Percentiles rank a stretch among this genome's conserved stretches.
Conservation (phyloP, 345 rosid genomes). For the Hypericum perforatum region DNA sequence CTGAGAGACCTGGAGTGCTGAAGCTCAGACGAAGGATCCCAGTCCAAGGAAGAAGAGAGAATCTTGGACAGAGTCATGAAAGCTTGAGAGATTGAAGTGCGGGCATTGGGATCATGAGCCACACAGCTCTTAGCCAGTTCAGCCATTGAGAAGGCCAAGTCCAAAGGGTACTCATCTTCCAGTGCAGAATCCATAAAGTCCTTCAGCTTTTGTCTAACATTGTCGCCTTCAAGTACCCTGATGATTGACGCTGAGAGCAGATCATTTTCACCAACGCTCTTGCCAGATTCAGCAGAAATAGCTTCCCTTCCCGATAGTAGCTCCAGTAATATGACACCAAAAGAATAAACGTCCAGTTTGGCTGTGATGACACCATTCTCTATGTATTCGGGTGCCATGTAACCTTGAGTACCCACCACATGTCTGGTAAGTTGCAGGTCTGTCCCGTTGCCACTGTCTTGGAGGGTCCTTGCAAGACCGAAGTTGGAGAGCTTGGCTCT, state of each 20-base stretch:
- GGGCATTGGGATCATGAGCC: conserved; percentile 48
- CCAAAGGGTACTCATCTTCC: conserved; percentile 56
- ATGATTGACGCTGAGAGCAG: conserved; percentile 36
- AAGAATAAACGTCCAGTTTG: conserved; percentile 72
- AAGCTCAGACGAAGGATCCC: conserved; percentile 80
- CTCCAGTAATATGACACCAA: conserved; percentile 76
- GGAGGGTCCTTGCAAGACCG: conserved; percentile 52
- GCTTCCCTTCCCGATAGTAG: conserved; percentile 73
- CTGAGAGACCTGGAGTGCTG: conserved; percentile 10
- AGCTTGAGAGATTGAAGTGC: conserved; percentile 47
- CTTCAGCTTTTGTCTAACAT: conserved; percentile 53
- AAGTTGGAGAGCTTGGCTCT: conserved; percentile 76
- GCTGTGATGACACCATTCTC: conserved; percentile 85
- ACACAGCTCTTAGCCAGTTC: conserved; percentile 62
- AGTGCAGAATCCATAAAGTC: conserved; percentile 56
- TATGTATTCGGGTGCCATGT: conserved; percentile 81
- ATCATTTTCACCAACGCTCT: conserved; percentile 26
- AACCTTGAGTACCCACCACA: conserved; percentile 78
- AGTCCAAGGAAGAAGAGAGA: conserved; percentile 56
- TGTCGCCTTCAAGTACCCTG: conserved; percentile 58
- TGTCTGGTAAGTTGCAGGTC: conserved; percentile 62
- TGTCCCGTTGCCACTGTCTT: conserved; percentile 31
- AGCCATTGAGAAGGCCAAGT: conserved; percentile 70
- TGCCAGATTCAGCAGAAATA: conserved; percentile 20
- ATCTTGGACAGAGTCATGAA: conserved; percentile 53